These are phyloP conservation scores for Phytophthora tentaculata DNA, from an alignment of 352 stramenopile genomes.

Conservation along the genomic window DNA sequence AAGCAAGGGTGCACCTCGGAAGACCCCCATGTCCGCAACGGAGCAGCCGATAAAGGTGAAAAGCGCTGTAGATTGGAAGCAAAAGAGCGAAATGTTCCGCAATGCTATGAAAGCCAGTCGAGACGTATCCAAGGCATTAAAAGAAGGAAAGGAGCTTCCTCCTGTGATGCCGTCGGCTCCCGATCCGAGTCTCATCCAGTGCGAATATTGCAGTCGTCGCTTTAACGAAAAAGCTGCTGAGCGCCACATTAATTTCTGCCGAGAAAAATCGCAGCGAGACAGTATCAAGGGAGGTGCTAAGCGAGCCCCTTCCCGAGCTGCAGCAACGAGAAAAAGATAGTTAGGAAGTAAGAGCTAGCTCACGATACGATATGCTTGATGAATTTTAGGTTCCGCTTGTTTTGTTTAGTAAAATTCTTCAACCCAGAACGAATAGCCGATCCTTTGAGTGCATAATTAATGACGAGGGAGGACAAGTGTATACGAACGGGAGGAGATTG, in stretches of 20 bases:
- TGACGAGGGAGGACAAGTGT: slow-evolving; percentile 58
- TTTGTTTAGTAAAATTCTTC: slow-evolving; percentile 3
- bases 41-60: slow-evolving; percentile 70
- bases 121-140: slow-evolving; percentile 66
- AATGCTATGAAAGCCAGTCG: slow-evolving; percentile 89
- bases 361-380: slow-evolving; percentile 3
- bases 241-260: slow-evolving; percentile 92
- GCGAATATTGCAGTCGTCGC: slow-evolving; percentile 89
- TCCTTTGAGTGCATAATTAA: slow-evolving; percentile 60
- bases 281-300: slow-evolving; percentile 50
- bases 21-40: slow-evolving; percentile 29
- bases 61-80: slow-evolving; percentile 78
- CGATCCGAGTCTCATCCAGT: slow-evolving; percentile 89
- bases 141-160: slow-evolving; percentile 68
- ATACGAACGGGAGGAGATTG: slow-evolving; percentile 70
- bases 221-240: slow-evolving; percentile 94
- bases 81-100: slow-evolving; percentile 86
- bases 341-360: background rate
- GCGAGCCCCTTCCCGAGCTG: slow-evolving; percentile 42
- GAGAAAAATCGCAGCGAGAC: slow-evolving; percentile 79
- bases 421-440: slow-evolving; percentile 60
- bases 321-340: slow-evolving; percentile 57
- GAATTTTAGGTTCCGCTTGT: background rate
- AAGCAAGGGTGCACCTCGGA: slow-evolving; percentile 25
- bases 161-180: slow-evolving; percentile 65